Conservation (phyloP, 257 asterid genomes). For the Solanum tacnaense region DNA sequence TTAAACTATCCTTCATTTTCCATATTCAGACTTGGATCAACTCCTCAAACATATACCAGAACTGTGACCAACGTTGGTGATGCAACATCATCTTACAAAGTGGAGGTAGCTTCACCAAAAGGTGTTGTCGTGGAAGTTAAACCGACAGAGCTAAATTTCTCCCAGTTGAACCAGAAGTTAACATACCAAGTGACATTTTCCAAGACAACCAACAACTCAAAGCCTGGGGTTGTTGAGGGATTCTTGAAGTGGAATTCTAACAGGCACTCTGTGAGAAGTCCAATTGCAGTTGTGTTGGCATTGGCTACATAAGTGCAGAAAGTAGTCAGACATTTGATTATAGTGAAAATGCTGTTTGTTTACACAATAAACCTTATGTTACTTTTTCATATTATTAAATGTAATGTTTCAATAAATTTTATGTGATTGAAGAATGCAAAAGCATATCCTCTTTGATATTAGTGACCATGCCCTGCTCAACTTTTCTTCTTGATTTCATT, state of each 20-base stretch:
- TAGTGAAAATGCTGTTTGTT: background rate
- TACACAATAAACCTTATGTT: background rate
- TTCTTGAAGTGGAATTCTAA: slow-evolving; percentile 28
- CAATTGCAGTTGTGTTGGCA: slow-evolving; percentile 6
- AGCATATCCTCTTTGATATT: background rate
- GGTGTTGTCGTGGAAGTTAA: slow-evolving; percentile 15
- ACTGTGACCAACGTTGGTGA: slow-evolving; percentile 36
- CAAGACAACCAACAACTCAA: no score
- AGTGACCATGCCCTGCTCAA: background rate
- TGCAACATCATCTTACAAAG: slow-evolving; percentile 7
- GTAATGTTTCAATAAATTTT: background rate
- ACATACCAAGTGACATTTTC: slow-evolving; percentile 23
- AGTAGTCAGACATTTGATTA: no score
- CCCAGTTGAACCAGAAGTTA: slow-evolving; percentile 9
- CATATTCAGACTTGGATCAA: background rate
- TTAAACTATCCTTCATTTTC: slow-evolving; percentile 14
- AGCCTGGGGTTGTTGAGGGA: slow-evolving; percentile 4
- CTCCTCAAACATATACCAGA: slow-evolving; percentile 20
- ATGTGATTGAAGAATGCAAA: no score
- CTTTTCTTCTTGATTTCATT: background rate
- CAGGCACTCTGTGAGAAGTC: slow-evolving; percentile 23
- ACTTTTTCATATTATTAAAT: no score
- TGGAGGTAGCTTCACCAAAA: slow-evolving; percentile 11
- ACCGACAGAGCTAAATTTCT: slow-evolving; percentile 14
- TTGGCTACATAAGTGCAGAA: no score